A percentile compares a stretch with the other conserved stretches of the same genome.
Evolutionary conservation across 345 rosid genomes (phyloP).

Genomic region (Pistacia vera): DNA sequence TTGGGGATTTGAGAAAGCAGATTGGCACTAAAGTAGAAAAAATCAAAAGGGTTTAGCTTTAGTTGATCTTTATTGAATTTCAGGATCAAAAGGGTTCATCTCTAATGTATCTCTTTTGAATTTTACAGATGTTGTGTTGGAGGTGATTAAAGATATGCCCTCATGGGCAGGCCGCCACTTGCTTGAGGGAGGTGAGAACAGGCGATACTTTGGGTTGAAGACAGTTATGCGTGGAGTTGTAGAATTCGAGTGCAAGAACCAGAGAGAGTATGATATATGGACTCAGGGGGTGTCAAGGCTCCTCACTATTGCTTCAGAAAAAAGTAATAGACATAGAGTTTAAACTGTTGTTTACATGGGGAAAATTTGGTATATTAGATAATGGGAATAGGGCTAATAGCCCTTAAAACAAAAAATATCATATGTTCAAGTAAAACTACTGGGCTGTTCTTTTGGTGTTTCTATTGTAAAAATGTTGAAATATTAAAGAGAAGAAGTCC

Average conservation of each 20-base stretch:
- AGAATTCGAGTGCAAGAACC: constrained; percentile 80
- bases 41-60: no score
- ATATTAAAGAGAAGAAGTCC: constrained; percentile 23
- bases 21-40: no score
- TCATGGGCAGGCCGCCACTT: constrained; percentile 94
- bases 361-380: background rate
- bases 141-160: constrained; percentile 71
- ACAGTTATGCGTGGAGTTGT: constrained; percentile 60
- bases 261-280: constrained; percentile 86
- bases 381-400: constrained; percentile 12
- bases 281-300: constrained; percentile 92
- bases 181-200: constrained; percentile 75
- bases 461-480: constrained; percentile 26
- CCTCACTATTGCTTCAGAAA: constrained; percentile 65
- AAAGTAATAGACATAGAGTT: constrained; percentile 49
- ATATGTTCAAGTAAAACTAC: background rate
- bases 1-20: no score
- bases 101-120: constrained; percentile 38
- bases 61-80: no score
- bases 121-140: constrained; percentile 66
- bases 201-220: constrained; percentile 79
- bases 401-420: constrained; percentile 7
- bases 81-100: no score
- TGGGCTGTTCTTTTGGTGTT: constrained; percentile 21
- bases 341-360: constrained; percentile 33